Evolutionary conservation across 139 green algal species (phyloP), one percentile per base, ranked within the genome.

Genomic region (Chlamydomonas sp.): DNA sequence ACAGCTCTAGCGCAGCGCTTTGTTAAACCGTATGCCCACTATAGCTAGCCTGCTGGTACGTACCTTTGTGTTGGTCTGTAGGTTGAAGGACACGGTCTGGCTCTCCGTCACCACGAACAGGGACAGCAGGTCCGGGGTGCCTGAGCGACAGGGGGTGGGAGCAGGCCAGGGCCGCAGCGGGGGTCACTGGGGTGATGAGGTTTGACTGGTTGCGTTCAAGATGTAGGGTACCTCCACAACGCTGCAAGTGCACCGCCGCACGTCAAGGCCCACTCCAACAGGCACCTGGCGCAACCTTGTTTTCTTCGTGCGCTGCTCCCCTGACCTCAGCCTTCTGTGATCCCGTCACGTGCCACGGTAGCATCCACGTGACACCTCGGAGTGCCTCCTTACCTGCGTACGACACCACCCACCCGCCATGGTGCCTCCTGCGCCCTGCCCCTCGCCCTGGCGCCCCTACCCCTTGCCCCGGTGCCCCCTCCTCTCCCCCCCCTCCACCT

Each of bases 51-150:
- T 6, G 9, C 57, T 12, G 31, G 1, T n/a, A 0, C 86, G 8
- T n/a, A 88, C 82, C 66, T 94, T 94, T 14, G 63, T 85, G 58
- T 74, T 75, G 14, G 87, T 92, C 79, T 90, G 87, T 58, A 97
- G 49, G 71, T 91, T 86, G 84, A 94, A 94, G 10, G 73, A 84
- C 62, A 95, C 84, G 16, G 93, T 95, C 88, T 96, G 93, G 1
- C 90, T 91, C 92, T 96, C 93, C 0, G 94, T 95, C 60, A 96
- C 92, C 9, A 91, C 94, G 67, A 93, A 97, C 63, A 97, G 88
- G 68, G 93, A 91, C 83, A 91, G 79, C 71, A 86, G 78, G 18
- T 80, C 63, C 3, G 60, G 31, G 8, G 78, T 85, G 64, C 80
- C 74, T 83, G 69, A 0, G 18, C 58, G 59, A 3, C 15, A 18